A percentile compares a stretch with the other conserved stretches of the same genome.
Conservation (phyloP, 495 filamentous ascomycete species). For the Pseudomonodictys pantanalensis region DNA sequence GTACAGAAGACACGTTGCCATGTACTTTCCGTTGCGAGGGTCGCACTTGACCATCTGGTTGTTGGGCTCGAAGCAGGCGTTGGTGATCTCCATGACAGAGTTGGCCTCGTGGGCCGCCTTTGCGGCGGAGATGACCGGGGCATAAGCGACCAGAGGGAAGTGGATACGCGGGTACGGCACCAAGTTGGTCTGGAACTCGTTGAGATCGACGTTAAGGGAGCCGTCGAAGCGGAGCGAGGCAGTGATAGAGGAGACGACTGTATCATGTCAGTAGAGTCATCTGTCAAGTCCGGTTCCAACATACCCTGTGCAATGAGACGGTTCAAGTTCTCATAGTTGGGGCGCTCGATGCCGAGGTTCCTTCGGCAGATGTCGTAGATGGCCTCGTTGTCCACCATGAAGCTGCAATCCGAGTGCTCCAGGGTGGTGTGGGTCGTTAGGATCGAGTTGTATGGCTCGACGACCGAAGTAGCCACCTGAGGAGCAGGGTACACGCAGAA, state of each 20-base stretch:
- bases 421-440: slow-evolving; percentile 98
- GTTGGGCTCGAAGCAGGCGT: slow-evolving; percentile 67
- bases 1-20: slow-evolving; percentile 97
- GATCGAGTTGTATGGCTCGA: slow-evolving; percentile 99
- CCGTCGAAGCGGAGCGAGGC: slow-evolving; percentile 98
- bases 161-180: slow-evolving; percentile 99
- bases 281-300: slow-evolving; percentile 9
- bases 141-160: slow-evolving; percentile 95
- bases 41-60: slow-evolving; percentile 99
- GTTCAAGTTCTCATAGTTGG: slow-evolving; percentile 97
- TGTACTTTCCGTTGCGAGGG: slow-evolving; percentile 98
- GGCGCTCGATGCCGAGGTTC: slow-evolving; percentile 94
- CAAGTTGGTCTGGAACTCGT: slow-evolving; percentile 99
- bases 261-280: slow-evolving; percentile 8
- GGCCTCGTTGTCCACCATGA: slow-evolving; percentile 99
- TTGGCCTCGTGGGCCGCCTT: slow-evolving; percentile 89
- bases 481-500: slow-evolving; percentile 98
- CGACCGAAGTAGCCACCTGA: slow-evolving; percentile 92
- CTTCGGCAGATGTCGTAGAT: slow-evolving; percentile 99
- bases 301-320: slow-evolving; percentile 92
- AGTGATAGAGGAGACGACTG: slow-evolving; percentile 96
- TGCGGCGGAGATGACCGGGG: slow-evolving; percentile 87
- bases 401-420: slow-evolving; percentile 98
- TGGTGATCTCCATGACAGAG: slow-evolving; percentile 49
- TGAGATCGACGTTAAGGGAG: slow-evolving; percentile 97